Conservation (phyloP, 441 rosid species). For the Eutrema salsugineum region DNA sequence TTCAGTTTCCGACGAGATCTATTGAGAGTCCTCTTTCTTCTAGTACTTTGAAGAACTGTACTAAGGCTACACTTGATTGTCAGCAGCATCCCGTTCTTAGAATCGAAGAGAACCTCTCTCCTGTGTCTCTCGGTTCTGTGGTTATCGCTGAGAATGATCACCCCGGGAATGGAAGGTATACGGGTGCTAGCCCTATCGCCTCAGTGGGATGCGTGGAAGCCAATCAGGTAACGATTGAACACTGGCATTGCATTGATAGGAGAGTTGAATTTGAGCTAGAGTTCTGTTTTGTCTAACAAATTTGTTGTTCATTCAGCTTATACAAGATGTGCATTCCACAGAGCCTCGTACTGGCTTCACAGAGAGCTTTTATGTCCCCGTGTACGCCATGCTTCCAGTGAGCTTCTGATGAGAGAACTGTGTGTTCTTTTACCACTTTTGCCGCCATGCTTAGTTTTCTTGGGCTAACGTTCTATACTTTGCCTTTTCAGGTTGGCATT, state of each 20-base stretch:
- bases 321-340: conserved; percentile 68
- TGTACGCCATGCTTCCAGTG: conserved; percentile 65
- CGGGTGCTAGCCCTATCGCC: conserved; percentile 57
- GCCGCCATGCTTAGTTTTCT: not conserved
- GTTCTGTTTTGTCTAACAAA: not conserved
- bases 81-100: conserved; percentile 61
- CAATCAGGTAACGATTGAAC: conserved; percentile 55
- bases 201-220: conserved; percentile 88
- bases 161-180: conserved; percentile 52
- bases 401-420: conserved; percentile 31
- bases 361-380: conserved; percentile 54
- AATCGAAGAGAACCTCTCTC: conserved; percentile 79
- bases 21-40: conserved; percentile 63
- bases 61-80: conserved; percentile 47
- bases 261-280: not conserved
- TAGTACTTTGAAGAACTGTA: conserved; percentile 46
- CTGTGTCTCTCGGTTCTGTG: conserved; percentile 85
- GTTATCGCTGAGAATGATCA: conserved; percentile 75
- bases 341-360: conserved; percentile 52
- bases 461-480: conserved; percentile 13
- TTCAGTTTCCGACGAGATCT: conserved; percentile 53
- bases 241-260: not conserved
- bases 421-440: not conserved
- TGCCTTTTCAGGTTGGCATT: conserved; percentile 42
- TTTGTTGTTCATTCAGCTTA: conserved; percentile 55